Evolutionary conservation across 331 rosid species (phyloP).

Genomic region (Malus hybrid): DNA sequence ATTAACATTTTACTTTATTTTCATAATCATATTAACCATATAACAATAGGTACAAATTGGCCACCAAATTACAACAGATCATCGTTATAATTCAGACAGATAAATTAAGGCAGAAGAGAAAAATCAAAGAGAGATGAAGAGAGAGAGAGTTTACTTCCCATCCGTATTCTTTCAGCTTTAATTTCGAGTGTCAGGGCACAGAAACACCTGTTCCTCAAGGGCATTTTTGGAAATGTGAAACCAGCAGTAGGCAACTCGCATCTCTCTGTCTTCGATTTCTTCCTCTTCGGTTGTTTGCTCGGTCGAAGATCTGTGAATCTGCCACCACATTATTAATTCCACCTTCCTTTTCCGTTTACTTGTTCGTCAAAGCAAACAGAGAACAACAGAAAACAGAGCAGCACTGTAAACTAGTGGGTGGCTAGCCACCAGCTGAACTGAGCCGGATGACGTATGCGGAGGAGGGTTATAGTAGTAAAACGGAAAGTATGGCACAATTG

Average conservation of each 20-base stretch:
- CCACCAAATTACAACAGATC: constrained; percentile 39
- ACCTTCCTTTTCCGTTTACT: neutral
- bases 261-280: neutral
- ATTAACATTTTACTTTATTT: neutral
- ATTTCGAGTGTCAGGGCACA: neutral
- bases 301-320: constrained; percentile 55
- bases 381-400: constrained; percentile 12
- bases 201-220: constrained; percentile 5
- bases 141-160: neutral
- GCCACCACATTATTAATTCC: constrained; percentile 47
- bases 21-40: constrained; percentile 4
- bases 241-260: neutral
- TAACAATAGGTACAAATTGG: constrained; percentile 23
- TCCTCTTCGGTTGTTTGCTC: constrained; percentile 18
- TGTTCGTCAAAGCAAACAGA: constrained; percentile 34
- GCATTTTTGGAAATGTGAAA: constrained; percentile 15
- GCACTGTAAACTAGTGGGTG: constrained; percentile 2
- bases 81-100: neutral
- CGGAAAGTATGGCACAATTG: constrained; percentile 90
- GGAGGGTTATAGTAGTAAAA: constrained; percentile 74
- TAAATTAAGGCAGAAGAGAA: constrained; percentile 11
- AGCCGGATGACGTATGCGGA: constrained; percentile 36
- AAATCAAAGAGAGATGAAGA: neutral
- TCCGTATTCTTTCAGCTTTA: neutral
- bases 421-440: neutral